These are phyloP conservation scores for Hyaloscypha hepaticicola DNA, from an alignment of 495 filamentous ascomycete genomes.

Conservation along the genomic window DNA sequence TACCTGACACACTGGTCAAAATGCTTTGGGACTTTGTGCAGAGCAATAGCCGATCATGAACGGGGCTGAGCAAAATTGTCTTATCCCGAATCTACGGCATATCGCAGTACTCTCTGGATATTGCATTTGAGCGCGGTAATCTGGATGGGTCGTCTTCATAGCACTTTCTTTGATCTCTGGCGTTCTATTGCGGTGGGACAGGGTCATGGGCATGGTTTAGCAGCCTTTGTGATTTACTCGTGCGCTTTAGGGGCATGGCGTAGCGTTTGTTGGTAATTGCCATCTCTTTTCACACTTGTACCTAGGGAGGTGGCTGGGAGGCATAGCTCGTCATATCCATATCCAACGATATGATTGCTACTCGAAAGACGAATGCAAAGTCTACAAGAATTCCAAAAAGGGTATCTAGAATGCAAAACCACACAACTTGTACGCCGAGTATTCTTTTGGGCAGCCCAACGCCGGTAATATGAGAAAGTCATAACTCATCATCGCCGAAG, in stretches of 20 bases:
- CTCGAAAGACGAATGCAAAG: neutral
- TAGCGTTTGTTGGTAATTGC: neutral
- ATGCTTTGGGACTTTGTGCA: conserved; percentile 88
- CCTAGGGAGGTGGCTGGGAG: conserved; percentile 5
- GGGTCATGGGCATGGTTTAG: neutral
- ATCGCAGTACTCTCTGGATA: neutral
- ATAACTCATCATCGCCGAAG: conserved; percentile 50
- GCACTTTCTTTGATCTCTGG: conserved; percentile 6
- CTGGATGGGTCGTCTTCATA: neutral
- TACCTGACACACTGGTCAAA: conserved; percentile 78
- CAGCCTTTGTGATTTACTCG: neutral
- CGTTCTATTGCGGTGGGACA: conserved; percentile 8
- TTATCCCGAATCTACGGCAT: neutral
- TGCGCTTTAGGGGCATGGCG: conserved; percentile 11
- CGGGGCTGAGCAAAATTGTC: neutral
- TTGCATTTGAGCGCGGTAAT: neutral
- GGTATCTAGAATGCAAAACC: conserved; percentile 6
- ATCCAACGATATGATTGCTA: neutral
- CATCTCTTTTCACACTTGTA: conserved; percentile 2
- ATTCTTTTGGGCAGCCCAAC: neutral
- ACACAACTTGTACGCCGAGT: neutral
- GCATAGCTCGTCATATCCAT: conserved; percentile 5
- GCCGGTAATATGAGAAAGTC: neutral
- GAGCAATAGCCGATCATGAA: neutral
- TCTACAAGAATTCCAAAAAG: neutral